phyloP scores from a whole-genome alignment of 2,329 filamentous ascomycete species.

The Colletotrichum phormii region DNA sequence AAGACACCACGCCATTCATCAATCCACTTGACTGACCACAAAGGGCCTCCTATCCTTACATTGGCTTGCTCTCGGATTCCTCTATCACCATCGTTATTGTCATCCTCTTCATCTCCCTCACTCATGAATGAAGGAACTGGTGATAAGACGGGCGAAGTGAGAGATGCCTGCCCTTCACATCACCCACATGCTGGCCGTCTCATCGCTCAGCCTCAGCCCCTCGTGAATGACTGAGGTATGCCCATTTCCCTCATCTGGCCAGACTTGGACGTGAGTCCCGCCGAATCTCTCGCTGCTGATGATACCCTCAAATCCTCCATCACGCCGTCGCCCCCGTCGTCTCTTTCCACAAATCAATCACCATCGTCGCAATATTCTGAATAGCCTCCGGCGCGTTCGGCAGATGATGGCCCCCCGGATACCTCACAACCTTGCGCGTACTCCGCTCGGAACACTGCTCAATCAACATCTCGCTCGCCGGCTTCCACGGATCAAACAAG shows the following conservation, averaged over 20 bases:
- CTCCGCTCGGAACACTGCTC: constrained; percentile 14
- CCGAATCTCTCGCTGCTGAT: not conserved
- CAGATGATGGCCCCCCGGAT: constrained; percentile 23
- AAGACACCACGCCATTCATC: not conserved
- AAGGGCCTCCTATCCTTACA: not conserved
- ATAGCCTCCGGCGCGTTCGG: constrained; percentile 26
- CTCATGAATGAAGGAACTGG: not conserved
- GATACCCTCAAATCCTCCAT: not conserved
- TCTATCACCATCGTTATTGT: not conserved
- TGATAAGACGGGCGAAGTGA: not conserved
- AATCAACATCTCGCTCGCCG: constrained; percentile 22
- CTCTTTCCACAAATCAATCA: constrained; percentile 23
- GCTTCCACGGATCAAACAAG: constrained; percentile 20
- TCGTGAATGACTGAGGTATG: not conserved
- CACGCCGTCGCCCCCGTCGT: not conserved
- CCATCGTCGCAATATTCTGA: constrained; percentile 16
- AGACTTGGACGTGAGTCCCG: not conserved
- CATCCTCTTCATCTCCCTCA: not conserved
- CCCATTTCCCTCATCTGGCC: not conserved
- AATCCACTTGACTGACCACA: not conserved
- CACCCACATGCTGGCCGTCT: not conserved
- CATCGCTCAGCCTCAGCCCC: no score
- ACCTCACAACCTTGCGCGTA: constrained; percentile 24
- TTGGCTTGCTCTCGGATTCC: not conserved
- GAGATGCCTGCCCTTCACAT: not conserved